phyloP scores from a whole-genome alignment of 2,329 filamentous ascomycete genomes.

The Plectosphaerella cucumerina region DNA sequence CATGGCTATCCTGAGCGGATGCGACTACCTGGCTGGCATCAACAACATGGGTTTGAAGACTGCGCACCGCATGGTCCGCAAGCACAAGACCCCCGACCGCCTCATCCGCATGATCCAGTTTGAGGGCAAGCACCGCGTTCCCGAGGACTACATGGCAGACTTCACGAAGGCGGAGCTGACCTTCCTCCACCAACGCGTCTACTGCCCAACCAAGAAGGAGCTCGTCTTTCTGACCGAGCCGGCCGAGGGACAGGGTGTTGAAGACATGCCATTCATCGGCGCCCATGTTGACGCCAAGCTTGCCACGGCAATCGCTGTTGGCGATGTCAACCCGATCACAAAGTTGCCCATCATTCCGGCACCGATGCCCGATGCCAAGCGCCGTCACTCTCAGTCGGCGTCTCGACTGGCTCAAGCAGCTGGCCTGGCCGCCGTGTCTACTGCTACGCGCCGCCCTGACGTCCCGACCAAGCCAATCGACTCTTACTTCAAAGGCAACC shows the following conservation, averaged over 20 bases:
- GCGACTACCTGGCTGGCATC: constrained; percentile 88
- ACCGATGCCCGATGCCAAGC: constrained; percentile 35
- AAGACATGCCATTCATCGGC: constrained; percentile 80
- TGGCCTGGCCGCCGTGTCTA: constrained; percentile 15
- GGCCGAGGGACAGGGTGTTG: constrained; percentile 56
- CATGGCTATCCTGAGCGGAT: constrained; percentile 96
- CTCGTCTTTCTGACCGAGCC: constrained; percentile 73
- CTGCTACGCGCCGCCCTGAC: constrained; percentile 12
- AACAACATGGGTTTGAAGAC: constrained; percentile 88
- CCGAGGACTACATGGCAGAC: constrained; percentile 71
- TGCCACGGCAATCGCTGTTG: constrained; percentile 70
- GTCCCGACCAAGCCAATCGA: constrained; percentile 45
- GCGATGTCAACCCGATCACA: constrained; percentile 85
- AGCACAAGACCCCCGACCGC: constrained; percentile 82
- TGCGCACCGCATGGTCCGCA: constrained; percentile 83
- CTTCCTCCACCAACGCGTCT: constrained; percentile 92
- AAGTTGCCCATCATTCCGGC: constrained; percentile 59
- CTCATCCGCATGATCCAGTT: constrained; percentile 81
- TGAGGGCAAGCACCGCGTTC: constrained; percentile 79
- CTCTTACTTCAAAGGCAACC: constrained; percentile 47
- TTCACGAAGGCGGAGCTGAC: constrained; percentile 89
- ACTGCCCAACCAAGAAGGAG: constrained; percentile 67
- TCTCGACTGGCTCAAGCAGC: too few species aligned
- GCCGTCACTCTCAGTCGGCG: constrained; percentile 31
- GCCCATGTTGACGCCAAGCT: constrained; percentile 62